Percentiles rank a stretch among this genome's conserved stretches.
phyloP scores from a whole-genome alignment of 495 filamentous ascomycete species.

The Talaromyces wortmannii region DNA sequence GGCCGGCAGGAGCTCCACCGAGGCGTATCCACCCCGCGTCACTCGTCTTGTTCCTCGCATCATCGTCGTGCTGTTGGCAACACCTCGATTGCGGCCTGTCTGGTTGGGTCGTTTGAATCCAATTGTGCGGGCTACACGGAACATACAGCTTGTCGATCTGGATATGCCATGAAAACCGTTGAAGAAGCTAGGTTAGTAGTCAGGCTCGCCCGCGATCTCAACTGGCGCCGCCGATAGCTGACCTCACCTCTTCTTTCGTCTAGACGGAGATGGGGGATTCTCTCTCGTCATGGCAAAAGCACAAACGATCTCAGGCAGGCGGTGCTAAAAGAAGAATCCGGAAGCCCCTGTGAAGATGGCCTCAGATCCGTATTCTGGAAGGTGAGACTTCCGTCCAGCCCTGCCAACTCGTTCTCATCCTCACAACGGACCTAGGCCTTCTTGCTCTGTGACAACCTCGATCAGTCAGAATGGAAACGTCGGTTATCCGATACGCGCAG shows the following conservation, averaged over 20 bases:
- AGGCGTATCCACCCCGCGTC: neutral
- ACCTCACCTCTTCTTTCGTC: neutral
- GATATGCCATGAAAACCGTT: constrained; percentile 51
- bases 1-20: too few species aligned
- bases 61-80: neutral
- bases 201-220: neutral
- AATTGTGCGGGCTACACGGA: too few species aligned
- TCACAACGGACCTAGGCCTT: constrained; percentile 52
- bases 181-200: constrained; percentile 50
- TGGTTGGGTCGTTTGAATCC: neutral
- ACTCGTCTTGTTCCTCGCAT: neutral
- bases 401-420: neutral
- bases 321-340: constrained; percentile 48
- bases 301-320: constrained; percentile 59
- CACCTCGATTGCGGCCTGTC: neutral
- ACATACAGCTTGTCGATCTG: too few species aligned
- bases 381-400: constrained; percentile 33
- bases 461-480: constrained; percentile 60
- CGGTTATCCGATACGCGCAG: constrained; percentile 61
- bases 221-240: neutral
- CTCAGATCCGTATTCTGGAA: constrained; percentile 93
- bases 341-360: constrained; percentile 60
- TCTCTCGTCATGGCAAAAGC: constrained; percentile 51
- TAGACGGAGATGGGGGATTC: constrained; percentile 60
- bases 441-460: constrained; percentile 66